phyloP scores from a whole-genome alignment of 352 stramenopile genomes.

The Bremia lactucae region DNA sequence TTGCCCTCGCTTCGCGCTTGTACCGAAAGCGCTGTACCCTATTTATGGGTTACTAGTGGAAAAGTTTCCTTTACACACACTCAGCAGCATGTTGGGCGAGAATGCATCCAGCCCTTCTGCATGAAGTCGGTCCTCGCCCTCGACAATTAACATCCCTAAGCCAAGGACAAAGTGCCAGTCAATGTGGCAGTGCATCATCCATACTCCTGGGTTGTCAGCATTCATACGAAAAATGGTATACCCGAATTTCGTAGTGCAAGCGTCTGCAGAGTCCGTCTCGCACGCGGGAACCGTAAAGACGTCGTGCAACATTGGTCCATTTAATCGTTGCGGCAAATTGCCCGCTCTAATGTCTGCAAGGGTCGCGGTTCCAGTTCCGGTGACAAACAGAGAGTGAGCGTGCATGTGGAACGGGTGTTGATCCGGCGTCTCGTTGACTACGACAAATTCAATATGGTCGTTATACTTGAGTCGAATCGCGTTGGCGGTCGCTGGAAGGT shows the following conservation, averaged over 20 bases:
- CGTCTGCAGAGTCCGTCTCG: conserved; percentile 10
- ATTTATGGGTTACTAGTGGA: too few species aligned
- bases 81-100: conserved; percentile 23
- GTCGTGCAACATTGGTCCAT: conserved; percentile 25
- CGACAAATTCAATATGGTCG: conserved; percentile 29
- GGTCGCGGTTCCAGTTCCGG: conserved; percentile 19
- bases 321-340: conserved; percentile 21
- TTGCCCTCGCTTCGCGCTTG: too few species aligned
- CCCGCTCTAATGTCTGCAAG: conserved; percentile 11
- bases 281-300: conserved; percentile 31
- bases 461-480: conserved; percentile 15
- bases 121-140: conserved; percentile 24
- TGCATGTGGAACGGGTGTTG: conserved; percentile 43
- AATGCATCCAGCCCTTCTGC: conserved; percentile 20
- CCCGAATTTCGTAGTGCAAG: conserved; percentile 24
- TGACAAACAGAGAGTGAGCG: conserved; percentile 25
- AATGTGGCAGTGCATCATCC: conserved; percentile 45
- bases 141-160: conserved; percentile 33
- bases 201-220: conserved; percentile 32
- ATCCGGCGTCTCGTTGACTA: conserved; percentile 28
- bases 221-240: conserved; percentile 32
- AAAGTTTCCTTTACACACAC: conserved; percentile 25
- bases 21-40: too few species aligned
- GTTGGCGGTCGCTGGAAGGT: conserved; percentile 24
- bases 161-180: conserved; percentile 35